Evolutionary conservation across 495 filamentous ascomycete genomes (phyloP), one percentile per base, ranked within the genome.

Genomic region (Daldinia concentrica): DNA sequence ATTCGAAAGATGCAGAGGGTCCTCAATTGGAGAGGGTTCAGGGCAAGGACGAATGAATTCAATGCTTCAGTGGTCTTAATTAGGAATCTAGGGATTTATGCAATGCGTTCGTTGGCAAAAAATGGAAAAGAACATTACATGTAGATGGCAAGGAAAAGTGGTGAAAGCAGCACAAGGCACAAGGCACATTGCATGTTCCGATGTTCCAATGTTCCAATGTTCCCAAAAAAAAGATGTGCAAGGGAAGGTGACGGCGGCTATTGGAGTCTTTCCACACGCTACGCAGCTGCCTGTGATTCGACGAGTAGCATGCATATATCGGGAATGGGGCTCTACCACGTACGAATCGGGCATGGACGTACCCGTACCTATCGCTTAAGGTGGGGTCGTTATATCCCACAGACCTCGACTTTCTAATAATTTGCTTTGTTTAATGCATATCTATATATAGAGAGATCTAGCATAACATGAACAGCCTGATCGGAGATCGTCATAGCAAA

Each of bases 281-380:
- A 79, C 77, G 77, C 77, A 77, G 71, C 73, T 56, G 57, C 56
- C 48, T 74, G 39, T 75, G 73, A 79, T 79, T 79, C 62, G 75
- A 70, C 61, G 34, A 57, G 24, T 7, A 19, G 39, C 17, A 65
- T 62, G 57, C 56, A 69, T 29, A 30, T 55, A 62, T 51, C 43
- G 63, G 58, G 36, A 57, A 55, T 36, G 54, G 29, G 37, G 56
- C 32, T 29, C 56, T 36, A 56, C 52, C n/a, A 56, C 27, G 14
- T 58, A 32, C 29, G 32, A 48, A 57, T 58, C 24, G 29, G 32
- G 27, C 36, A 39, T 19, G 32, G 5, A 29, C 7, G 41, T 68
- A 57, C 51, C 36, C n/a, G 45, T 68, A 55, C 64, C 22, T 30
- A 29, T 29, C 27, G 8, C 24, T 58, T 37, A 58, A 54, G 27